Conservation (phyloP, 169 alveolate species). For the Perkinsus olseni region DNA sequence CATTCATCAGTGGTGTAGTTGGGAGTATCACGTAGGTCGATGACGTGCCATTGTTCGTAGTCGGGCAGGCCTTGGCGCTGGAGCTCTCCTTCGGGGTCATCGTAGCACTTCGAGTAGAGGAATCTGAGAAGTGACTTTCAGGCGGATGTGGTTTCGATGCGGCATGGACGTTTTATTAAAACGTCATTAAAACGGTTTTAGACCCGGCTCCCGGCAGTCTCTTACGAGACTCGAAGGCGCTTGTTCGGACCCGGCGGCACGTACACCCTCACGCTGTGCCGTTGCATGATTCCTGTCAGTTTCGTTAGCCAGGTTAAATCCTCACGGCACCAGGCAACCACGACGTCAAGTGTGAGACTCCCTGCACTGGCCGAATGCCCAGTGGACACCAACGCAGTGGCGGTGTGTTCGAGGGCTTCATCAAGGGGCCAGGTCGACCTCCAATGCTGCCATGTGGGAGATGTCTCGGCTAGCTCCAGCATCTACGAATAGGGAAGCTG, state of each 20-base stretch:
- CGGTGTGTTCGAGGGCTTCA: not conserved
- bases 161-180: too few relatives aligned
- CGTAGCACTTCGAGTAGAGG: not conserved
- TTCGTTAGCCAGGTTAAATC: not conserved
- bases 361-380: not conserved
- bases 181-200: too few relatives aligned
- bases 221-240: too few relatives aligned
- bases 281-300: not conserved
- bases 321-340: not conserved
- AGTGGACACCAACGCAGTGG: not conserved
- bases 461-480: not conserved
- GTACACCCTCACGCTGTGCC: not conserved
- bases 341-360: not conserved
- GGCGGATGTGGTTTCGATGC: too few relatives aligned
- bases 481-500: not conserved
- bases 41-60: not conserved
- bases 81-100: not conserved
- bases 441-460: not conserved
- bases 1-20: not conserved
- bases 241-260: too few relatives aligned
- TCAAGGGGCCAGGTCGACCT: not conserved
- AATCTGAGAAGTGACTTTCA: not conserved
- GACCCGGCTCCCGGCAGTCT: too few relatives aligned
- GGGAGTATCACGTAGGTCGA: not conserved
- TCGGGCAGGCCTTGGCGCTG: not conserved